Evolutionary conservation across 768 basidiomycete species (phyloP).

Genomic region (Leccinum ochraceum): DNA sequence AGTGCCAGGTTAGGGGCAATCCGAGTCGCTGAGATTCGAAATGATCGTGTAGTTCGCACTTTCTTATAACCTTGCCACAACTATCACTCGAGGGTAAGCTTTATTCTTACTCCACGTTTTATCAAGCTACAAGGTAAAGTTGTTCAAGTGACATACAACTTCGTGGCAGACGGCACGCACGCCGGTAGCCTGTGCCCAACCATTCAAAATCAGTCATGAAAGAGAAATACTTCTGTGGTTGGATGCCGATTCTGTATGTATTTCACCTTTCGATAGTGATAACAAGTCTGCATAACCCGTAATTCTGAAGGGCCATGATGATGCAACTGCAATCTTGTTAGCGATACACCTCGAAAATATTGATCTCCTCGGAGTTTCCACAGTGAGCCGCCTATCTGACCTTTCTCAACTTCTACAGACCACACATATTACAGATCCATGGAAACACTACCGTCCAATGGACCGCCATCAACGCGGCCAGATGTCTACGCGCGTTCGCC

Average conservation of each 20-base stretch:
- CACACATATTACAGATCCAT: slow-evolving; percentile 54
- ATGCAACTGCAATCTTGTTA: slow-evolving; percentile 81
- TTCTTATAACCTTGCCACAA: no score
- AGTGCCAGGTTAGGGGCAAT: no score
- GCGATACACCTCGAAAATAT: slow-evolving; percentile 68
- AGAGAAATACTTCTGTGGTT: slow-evolving; percentile 47
- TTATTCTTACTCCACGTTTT: no score
- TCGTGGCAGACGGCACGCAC: not conserved
- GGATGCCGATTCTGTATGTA: slow-evolving; percentile 63
- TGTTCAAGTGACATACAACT: not conserved
- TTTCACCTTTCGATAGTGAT: not conserved
- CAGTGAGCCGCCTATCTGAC: slow-evolving; percentile 45
- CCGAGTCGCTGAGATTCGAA: no score
- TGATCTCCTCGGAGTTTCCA: slow-evolving; percentile 76
- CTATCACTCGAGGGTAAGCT: no score
- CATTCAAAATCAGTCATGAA: slow-evolving; percentile 6
- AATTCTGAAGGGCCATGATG: slow-evolving; percentile 74
- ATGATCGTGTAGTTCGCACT: no score
- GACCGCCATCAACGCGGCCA: slow-evolving; percentile 73
- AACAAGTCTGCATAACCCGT: slow-evolving; percentile 2
- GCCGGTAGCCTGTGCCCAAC: no score
- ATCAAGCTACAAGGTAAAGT: no score
- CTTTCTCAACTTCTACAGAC: not conserved
- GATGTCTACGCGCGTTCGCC: slow-evolving; percentile 74
- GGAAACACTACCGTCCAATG: slow-evolving; percentile 69